Evolutionary conservation across 345 rosid species (phyloP).

Genomic region (Gossypium thurberi): DNA sequence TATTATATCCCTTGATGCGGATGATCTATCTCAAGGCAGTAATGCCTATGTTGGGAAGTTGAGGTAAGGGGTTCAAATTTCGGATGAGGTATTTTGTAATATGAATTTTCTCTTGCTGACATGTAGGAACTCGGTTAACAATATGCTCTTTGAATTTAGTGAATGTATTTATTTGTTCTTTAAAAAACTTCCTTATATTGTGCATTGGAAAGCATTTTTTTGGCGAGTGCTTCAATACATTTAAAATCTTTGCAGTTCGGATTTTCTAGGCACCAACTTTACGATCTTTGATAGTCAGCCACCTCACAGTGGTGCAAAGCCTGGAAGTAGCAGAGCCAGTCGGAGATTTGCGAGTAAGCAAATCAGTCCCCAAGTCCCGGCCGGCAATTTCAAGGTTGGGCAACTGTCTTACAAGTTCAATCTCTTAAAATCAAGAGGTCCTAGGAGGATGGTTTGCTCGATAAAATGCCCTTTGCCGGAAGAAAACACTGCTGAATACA

Average conservation of each 20-base stretch:
- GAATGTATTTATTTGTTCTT: too few species aligned
- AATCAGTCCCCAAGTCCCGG: constrained; percentile 88
- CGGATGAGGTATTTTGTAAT: neutral
- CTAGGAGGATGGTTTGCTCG: constrained; percentile 89
- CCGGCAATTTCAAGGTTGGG: constrained; percentile 85
- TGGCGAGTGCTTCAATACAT: neutral
- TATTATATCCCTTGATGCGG: constrained; percentile 75
- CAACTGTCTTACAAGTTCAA: constrained; percentile 86
- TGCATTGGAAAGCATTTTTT: neutral
- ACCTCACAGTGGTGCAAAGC: constrained; percentile 78
- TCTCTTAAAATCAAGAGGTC: constrained; percentile 92
- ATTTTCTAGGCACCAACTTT: constrained; percentile 97
- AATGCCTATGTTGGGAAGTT: constrained; percentile 86
- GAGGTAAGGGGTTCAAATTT: constrained; percentile 37
- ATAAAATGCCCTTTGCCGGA: constrained; percentile 43
- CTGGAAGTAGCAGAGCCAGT: constrained; percentile 58
- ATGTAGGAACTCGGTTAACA: neutral
- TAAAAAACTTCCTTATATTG: neutral
- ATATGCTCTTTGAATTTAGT: neutral
- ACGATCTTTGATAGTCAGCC: constrained; percentile 84
- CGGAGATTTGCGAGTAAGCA: constrained; percentile 89
- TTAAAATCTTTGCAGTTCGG: constrained; percentile 52
- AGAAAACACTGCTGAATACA: constrained; percentile 25
- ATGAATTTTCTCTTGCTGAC: neutral
- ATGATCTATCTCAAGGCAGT: constrained; percentile 88